Evolutionary conservation across 2,329 filamentous ascomycete genomes (phyloP).

Genomic region (Fusarium piperis): DNA sequence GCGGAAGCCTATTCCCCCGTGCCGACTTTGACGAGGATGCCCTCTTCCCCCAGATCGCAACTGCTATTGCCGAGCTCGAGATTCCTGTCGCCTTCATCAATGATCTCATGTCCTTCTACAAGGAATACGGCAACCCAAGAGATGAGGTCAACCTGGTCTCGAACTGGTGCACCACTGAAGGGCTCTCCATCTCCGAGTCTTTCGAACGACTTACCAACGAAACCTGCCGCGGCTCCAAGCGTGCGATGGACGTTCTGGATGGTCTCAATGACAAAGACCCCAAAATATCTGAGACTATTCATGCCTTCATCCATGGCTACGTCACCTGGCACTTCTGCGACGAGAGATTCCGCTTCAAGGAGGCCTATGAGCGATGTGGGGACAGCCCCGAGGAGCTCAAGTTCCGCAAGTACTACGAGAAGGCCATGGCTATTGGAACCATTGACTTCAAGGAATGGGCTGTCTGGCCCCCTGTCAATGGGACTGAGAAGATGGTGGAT

Average conservation of each 20-base stretch:
- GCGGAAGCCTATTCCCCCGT: not conserved
- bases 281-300: not conserved
- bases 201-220: not conserved
- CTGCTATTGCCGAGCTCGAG: not conserved
- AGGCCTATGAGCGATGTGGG: not conserved
- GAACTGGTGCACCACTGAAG: not conserved
- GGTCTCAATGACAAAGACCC: not conserved
- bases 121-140: not conserved
- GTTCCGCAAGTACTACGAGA: not conserved
- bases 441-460: not conserved
- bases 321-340: not conserved
- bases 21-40: not conserved
- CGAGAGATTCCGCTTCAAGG: not conserved
- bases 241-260: not conserved
- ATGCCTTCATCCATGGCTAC: not conserved
- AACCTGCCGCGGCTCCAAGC: not conserved
- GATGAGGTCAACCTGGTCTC: not conserved
- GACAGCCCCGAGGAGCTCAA: not conserved
- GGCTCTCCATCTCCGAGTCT: not conserved
- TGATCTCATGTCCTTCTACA: not conserved
- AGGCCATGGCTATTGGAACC: not conserved
- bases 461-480: not conserved
- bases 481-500: not conserved
- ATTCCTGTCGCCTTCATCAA: not conserved
- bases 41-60: not conserved